Conservation (phyloP, 176 grass and related monocot species). For the Secale cereale region DNA sequence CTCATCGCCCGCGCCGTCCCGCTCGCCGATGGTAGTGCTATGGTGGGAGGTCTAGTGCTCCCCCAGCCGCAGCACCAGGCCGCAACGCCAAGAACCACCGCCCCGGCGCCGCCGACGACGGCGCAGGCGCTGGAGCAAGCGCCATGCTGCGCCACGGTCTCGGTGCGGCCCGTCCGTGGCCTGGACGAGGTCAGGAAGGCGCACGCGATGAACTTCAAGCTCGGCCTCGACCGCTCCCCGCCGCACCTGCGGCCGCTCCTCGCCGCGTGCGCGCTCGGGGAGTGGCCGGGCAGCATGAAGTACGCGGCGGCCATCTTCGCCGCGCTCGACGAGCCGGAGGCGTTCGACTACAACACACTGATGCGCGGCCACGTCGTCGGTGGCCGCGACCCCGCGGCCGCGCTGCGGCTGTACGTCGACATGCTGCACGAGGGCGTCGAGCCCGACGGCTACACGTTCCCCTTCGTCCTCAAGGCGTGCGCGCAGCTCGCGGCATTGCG, state of each 20-base stretch:
- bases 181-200: slow-evolving; percentile 54
- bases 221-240: slow-evolving; percentile 54
- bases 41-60: slow-evolving; percentile 52
- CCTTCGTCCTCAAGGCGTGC: slow-evolving; percentile 68
- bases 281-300: slow-evolving; percentile 65
- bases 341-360: slow-evolving; percentile 86
- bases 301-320: slow-evolving; percentile 68
- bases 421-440: slow-evolving; percentile 38
- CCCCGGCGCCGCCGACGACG: not conserved
- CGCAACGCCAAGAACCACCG: slow-evolving; percentile 27
- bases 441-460: slow-evolving; percentile 70
- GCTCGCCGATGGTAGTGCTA: slow-evolving; percentile 33
- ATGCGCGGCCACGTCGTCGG: slow-evolving; percentile 50
- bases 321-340: slow-evolving; percentile 47
- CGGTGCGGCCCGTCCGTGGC: not conserved
- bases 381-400: slow-evolving; percentile 28
- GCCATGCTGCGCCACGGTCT: slow-evolving; percentile 40
- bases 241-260: slow-evolving; percentile 52
- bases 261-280: slow-evolving; percentile 46
- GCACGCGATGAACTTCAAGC: slow-evolving; percentile 55
- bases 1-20: not conserved
- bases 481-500: slow-evolving; percentile 31
- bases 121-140: slow-evolving; percentile 17
- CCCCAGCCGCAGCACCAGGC: slow-evolving; percentile 43
- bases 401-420: slow-evolving; percentile 46